Evolutionary conservation across 768 basidiomycete genomes (phyloP), one percentile per base, ranked within the genome.

Genomic region (Trametes coccinea): DNA sequence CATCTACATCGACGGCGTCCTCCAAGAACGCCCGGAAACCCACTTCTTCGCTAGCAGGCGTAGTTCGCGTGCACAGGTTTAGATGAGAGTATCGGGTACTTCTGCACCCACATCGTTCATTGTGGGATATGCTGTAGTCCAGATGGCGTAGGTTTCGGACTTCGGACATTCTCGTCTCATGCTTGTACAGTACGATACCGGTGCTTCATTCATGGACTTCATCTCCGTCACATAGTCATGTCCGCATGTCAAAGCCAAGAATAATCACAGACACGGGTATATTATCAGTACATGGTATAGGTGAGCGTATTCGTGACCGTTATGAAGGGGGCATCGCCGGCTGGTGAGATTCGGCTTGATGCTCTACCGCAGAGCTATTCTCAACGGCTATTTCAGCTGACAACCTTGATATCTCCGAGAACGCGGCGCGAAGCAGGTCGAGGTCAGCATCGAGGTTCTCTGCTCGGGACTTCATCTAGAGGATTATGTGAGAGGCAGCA

Each of bases 391-490:
- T 69, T 17, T 72, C 70, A 0, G 87, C 80, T 5, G 84, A 82
- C 11, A 94, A 79, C 39, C 92, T 79, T 14, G 92, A 93, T 33
- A 94, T 93, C 68, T 94, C 92, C 7, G 89, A 92, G 70, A 94
- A 94, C 0, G 92, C 91, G 17, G 78, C 84, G 69, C 84, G 84
- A 47, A 96, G 82, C 22, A 87, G 79, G 68, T 96, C 93, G 11
- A 96, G 81, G 71, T 95, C 91, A 4, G 82, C 79, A 69, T 96
- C 93, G 11, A 95, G 82, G 53, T 87, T 85, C 71, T 95, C 93
- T 2, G 94, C 92, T 11, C 91, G 84, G 5, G 83, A 81, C 73
- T 93, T 95, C 88, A 96, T 93, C 93, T 94, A 65, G 13, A 49
- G 51, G 46, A 39, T 31, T 33, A 16, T 39, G 49, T 27, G 44